phyloP scores from a whole-genome alignment of 2,329 filamentous ascomycete species.

The Clonostachys rosea region DNA sequence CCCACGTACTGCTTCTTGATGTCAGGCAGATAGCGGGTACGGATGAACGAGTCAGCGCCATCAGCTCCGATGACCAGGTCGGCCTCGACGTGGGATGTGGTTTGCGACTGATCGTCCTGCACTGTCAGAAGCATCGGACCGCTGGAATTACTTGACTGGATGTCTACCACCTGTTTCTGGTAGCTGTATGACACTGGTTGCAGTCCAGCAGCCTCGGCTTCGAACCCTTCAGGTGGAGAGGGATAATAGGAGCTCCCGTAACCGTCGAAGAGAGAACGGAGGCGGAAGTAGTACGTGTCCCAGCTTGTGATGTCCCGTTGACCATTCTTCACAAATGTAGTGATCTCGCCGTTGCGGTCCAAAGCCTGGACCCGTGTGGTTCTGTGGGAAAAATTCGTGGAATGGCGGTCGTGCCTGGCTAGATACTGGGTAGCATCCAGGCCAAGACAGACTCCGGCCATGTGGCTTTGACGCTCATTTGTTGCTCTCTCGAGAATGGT shows the following conservation, averaged over 20 bases:
- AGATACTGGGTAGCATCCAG: background rate
- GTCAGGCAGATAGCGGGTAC: background rate
- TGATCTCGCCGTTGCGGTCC: background rate
- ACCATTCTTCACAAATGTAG: background rate
- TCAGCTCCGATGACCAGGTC: constrained; percentile 4
- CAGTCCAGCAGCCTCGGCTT: background rate
- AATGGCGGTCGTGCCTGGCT: background rate
- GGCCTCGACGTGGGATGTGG: background rate
- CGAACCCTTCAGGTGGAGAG: background rate
- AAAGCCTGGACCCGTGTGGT: background rate
- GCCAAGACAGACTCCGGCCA: background rate
- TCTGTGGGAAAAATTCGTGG: background rate
- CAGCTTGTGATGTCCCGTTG: constrained; percentile 1
- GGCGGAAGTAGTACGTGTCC: constrained; percentile 1
- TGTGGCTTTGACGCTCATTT: constrained; percentile 2
- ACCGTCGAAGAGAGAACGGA: constrained; percentile 2
- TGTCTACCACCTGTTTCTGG: too few species aligned
- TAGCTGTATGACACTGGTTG: background rate
- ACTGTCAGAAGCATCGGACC: background rate
- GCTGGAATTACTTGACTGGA: too few species aligned
- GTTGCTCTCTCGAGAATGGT: constrained; percentile 1
- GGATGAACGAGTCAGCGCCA: constrained; percentile 1
- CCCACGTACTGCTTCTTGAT: background rate
- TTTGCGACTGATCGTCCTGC: background rate
- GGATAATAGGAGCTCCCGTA: background rate